Conservation (phyloP, 495 filamentous ascomycete genomes). For the Aspergillus nidulans region DNA sequence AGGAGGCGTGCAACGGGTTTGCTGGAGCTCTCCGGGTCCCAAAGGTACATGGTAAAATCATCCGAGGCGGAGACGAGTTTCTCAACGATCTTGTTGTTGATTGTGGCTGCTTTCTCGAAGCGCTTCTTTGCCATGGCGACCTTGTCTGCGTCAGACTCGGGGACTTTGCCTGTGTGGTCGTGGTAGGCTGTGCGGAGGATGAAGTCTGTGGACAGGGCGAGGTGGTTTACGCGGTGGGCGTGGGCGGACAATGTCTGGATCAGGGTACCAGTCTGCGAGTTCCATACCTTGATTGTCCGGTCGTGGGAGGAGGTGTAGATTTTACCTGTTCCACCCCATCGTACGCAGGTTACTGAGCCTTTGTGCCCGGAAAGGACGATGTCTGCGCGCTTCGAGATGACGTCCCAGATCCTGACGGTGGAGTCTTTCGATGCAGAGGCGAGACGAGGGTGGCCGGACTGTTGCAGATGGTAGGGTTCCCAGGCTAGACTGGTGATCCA, state of each 20-base stretch:
- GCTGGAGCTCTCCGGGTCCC: constrained; percentile 74
- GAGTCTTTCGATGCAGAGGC: constrained; percentile 88
- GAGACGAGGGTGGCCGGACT: constrained; percentile 67
- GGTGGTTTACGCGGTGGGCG: constrained; percentile 93
- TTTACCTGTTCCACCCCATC: constrained; percentile 85
- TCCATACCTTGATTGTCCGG: constrained; percentile 90
- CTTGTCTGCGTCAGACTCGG: constrained; percentile 64
- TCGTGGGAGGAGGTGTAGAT: constrained; percentile 93
- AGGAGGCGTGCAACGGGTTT: constrained; percentile 85
- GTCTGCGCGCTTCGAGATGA: constrained; percentile 70
- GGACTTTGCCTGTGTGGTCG: constrained; percentile 73
- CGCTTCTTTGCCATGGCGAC: constrained; percentile 70
- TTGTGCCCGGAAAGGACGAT: constrained; percentile 84
- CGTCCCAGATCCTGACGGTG: constrained; percentile 86
- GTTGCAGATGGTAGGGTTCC: constrained; percentile 90
- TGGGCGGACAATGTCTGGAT: constrained; percentile 76
- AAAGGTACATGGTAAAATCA: constrained; percentile 95
- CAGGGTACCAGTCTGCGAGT: constrained; percentile 70
- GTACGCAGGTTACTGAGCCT: constrained; percentile 80
- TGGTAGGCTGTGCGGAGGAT: constrained; percentile 84
- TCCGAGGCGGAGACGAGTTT: constrained; percentile 86
- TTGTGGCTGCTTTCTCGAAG: constrained; percentile 83
- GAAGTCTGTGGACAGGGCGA: constrained; percentile 89
- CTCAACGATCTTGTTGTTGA: constrained; percentile 75
- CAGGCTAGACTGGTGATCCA: constrained; percentile 86